These are phyloP conservation scores for Paramecium primaurelia DNA, from an alignment of 73 alveolate species.

Conservation along the genomic window DNA sequence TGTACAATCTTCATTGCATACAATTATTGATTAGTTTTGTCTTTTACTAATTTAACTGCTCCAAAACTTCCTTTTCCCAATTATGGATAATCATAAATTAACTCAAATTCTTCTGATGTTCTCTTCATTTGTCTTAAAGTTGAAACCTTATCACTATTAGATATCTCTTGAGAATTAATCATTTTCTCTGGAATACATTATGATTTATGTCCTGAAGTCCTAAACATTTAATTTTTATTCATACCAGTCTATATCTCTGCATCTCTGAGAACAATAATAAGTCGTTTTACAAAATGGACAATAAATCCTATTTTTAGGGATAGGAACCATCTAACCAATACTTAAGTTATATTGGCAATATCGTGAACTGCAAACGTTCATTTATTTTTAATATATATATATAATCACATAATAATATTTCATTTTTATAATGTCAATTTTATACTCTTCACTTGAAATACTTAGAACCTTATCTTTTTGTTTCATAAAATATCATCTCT, in stretches of 20 bases:
- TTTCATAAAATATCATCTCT: not conserved
- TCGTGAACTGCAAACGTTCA: slow-evolving; percentile 47
- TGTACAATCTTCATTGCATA: slow-evolving; percentile 60
- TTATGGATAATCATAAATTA: slow-evolving; percentile 16
- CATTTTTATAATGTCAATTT: not conserved
- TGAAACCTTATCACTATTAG: slow-evolving; percentile 30
- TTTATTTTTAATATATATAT: not conserved
- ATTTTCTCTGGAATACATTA: not conserved
- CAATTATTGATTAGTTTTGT: slow-evolving; percentile 43
- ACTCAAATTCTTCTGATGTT: slow-evolving; percentile 30
- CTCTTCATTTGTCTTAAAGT: slow-evolving; percentile 24
- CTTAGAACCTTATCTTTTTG: not conserved
- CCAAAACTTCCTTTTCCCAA: slow-evolving; percentile 59
- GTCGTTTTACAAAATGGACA: slow-evolving; percentile 37
- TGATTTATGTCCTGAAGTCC: slow-evolving; percentile 30
- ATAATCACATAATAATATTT: not conserved
- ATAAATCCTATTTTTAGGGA: not conserved
- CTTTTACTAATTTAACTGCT: slow-evolving; percentile 51
- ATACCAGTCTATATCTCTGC: slow-evolving; percentile 49
- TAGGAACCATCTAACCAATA: not conserved
- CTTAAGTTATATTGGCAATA: slow-evolving; percentile 2
- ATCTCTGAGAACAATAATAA: slow-evolving; percentile 23
- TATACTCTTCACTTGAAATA: not conserved
- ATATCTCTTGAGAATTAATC: slow-evolving; percentile 33
- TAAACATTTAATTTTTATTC: not conserved